A percentile compares a stretch with the other conserved stretches of the same genome.
Conservation (phyloP, 2,329 filamentous ascomycete genomes). For the Aspergillus sp. region DNA sequence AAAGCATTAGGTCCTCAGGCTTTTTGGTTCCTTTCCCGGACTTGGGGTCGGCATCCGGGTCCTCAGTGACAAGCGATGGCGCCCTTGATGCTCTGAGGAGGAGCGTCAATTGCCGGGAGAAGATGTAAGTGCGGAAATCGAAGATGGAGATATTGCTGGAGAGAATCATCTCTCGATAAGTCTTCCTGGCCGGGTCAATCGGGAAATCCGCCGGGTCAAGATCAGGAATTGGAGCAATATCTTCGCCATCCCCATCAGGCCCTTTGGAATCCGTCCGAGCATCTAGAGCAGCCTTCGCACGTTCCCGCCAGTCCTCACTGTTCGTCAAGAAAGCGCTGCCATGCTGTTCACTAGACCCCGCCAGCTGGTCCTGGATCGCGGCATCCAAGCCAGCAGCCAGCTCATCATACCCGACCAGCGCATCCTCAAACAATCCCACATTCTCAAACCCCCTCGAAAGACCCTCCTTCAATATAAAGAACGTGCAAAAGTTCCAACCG, state of each 20-base stretch:
- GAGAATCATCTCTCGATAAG: conserved; percentile 88
- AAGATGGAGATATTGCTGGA: conserved; percentile 95
- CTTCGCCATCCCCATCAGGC: conserved; percentile 32
- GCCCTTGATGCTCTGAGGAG: conserved; percentile 78
- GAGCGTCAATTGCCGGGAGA: conserved; percentile 80
- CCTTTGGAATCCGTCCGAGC: conserved; percentile 31
- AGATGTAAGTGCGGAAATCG: conserved; percentile 92
- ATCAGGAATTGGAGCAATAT: conserved; percentile 23
- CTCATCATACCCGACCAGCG: conserved; percentile 91
- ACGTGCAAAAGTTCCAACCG: conserved; percentile 99
- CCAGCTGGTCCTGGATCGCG: conserved; percentile 72
- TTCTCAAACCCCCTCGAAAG: conserved; percentile 92
- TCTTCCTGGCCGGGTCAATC: conserved; percentile 63
- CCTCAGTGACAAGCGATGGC: conserved; percentile 34
- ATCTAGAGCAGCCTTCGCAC: conserved; percentile 55
- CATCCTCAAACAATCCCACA: conserved; percentile 93
- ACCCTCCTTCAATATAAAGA: conserved; percentile 96
- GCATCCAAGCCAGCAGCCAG: conserved; percentile 82
- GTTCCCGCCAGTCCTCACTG: conserved; percentile 70
- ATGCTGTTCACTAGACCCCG: conserved; percentile 62
- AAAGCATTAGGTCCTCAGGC: conserved; percentile 70
- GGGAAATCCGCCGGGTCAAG: conserved; percentile 38
- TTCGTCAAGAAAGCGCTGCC: conserved; percentile 70
- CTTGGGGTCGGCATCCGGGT: conserved; percentile 34
- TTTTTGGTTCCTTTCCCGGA: conserved; percentile 57